A percentile compares a stretch with the other conserved stretches of the same genome.
phyloP scores from a whole-genome alignment of 371 early-diverging fungal species.

The Haplosporangium sp. region DNA sequence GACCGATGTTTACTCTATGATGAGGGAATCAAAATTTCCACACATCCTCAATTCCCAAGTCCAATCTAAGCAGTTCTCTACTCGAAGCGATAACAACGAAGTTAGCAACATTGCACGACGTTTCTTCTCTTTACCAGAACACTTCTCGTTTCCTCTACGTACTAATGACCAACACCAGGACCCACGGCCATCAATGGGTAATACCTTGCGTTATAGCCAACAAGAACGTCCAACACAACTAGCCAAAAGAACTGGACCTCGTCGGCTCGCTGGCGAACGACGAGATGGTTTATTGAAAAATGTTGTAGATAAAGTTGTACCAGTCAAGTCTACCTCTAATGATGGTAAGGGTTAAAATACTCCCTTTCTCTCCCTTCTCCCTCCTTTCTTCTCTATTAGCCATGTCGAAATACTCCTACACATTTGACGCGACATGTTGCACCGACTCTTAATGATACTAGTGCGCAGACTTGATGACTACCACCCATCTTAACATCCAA shows the following conservation, averaged over 20 bases:
- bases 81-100: not conserved
- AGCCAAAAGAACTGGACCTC: conserved; percentile 15
- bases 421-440: not conserved
- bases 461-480: not conserved
- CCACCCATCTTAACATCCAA: no score
- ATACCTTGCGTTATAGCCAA: no score
- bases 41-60: not conserved
- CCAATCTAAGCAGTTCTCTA: not conserved
- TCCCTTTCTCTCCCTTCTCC: not conserved
- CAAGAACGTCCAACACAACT: not conserved
- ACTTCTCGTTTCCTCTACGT: not conserved
- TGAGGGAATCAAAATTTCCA: conserved; percentile 9
- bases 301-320: not conserved
- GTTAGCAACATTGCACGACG: not conserved
- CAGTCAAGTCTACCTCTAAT: not conserved
- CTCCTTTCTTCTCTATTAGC: not conserved
- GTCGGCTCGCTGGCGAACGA: conserved; percentile 38
- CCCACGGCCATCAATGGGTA: no score
- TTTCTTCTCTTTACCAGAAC: not conserved
- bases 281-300: conserved; percentile 9
- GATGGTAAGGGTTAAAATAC: conserved; percentile 1
- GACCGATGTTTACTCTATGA: conserved; percentile 4
- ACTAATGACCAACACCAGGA: not conserved
- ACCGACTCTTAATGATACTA: not conserved
- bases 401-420: not conserved